Evolutionary conservation across 2,329 filamentous ascomycete species (phyloP).

Genomic region (Alternaria sp.): DNA sequence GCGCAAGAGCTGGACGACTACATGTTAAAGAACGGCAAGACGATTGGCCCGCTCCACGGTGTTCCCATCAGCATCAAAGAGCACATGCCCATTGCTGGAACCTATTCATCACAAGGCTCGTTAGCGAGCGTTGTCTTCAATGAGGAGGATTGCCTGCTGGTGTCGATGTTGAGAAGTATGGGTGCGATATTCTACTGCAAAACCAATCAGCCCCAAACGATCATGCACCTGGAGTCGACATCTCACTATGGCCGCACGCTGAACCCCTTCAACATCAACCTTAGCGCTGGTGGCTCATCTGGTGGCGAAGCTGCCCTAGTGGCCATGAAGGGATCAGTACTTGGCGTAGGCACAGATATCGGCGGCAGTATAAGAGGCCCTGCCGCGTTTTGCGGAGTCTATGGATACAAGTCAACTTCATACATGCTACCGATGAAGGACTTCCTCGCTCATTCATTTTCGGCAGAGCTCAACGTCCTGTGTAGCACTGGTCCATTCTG

Average conservation of each 20-base stretch:
- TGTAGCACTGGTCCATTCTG: constrained; percentile 23
- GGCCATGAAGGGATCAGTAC: constrained; percentile 24
- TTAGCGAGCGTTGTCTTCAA: constrained; percentile 55
- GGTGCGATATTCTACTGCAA: constrained; percentile 61
- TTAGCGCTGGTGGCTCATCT: constrained; percentile 58
- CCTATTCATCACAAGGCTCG: constrained; percentile 63
- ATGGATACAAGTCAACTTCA: constrained; percentile 35
- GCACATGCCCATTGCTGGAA: constrained; percentile 55
- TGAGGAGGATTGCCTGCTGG: constrained; percentile 62
- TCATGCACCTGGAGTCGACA: constrained; percentile 61
- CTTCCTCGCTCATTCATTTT: constrained; percentile 7
- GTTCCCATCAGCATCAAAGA: constrained; percentile 62
- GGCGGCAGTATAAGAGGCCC: constrained; percentile 33
- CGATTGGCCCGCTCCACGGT: constrained; percentile 52
- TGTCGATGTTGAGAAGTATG: constrained; percentile 58
- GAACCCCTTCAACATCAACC: constrained; percentile 52
- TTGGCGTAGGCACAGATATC: constrained; percentile 35
- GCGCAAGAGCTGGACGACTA: constrained; percentile 51
- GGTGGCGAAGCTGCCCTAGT: constrained; percentile 32
- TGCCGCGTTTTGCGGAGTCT: constrained; percentile 31
- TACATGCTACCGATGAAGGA: constrained; percentile 21
- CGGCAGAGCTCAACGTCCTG: constrained; percentile 25
- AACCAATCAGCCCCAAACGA: constrained; percentile 59
- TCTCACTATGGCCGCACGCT: constrained; percentile 57
- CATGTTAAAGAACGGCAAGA: constrained; percentile 37